Percentiles rank a stretch among this genome's conserved stretches.
Evolutionary conservation across 2,329 filamentous ascomycete species (phyloP).

Genomic region (Diaporthe humulicola): DNA sequence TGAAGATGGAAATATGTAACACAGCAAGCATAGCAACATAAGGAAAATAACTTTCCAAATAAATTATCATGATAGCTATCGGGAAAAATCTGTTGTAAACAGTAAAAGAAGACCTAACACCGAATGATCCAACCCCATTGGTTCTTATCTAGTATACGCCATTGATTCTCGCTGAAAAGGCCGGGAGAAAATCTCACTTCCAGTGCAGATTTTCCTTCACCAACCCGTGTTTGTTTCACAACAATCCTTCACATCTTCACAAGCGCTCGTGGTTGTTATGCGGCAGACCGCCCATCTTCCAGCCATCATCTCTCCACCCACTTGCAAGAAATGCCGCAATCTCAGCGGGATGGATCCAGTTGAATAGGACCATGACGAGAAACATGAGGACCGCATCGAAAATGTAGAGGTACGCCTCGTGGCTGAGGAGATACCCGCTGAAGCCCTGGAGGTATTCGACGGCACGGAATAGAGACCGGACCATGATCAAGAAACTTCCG

Average conservation of each 20-base stretch:
- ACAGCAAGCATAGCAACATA: too few species aligned
- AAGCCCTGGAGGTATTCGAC: constrained; percentile 58
- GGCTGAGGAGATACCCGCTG: constrained; percentile 56
- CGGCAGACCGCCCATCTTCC: background rate
- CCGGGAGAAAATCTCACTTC: too few species aligned
- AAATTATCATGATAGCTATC: background rate
- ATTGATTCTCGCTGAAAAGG: background rate
- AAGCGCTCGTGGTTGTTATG: background rate
- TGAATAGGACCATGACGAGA: constrained; percentile 4
- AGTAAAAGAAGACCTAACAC: too few species aligned
- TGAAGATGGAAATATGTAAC: background rate
- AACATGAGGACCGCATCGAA: constrained; percentile 44
- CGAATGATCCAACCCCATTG: too few species aligned
- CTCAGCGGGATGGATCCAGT: constrained; percentile 12
- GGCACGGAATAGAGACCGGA: constrained; percentile 53
- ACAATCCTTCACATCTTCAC: background rate
- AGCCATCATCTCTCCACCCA: background rate
- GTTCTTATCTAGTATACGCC: too few species aligned
- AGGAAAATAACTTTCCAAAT: background rate
- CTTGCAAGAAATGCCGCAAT: background rate
- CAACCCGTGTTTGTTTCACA: background rate
- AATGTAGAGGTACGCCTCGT: constrained; percentile 60
- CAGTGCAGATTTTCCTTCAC: background rate
- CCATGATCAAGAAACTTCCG: constrained; percentile 47
- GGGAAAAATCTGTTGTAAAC: background rate